phyloP scores from a whole-genome alignment of 306 rosid species.

The Arachis stenosperma region DNA sequence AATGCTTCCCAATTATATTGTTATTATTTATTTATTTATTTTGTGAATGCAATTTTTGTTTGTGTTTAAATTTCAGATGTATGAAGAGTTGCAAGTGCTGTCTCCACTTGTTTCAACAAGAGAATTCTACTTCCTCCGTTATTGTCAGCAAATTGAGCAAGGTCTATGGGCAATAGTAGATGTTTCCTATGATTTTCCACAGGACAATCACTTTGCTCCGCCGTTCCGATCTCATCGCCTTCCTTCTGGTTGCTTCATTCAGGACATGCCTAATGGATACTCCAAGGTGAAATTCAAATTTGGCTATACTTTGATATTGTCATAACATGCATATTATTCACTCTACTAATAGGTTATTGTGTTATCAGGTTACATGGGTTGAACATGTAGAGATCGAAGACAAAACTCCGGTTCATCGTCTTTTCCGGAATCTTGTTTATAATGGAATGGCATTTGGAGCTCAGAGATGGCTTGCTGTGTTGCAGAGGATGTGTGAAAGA shows the following conservation, averaged over 20 bases:
- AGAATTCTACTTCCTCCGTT: constrained; percentile 80
- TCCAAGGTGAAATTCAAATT: constrained; percentile 58
- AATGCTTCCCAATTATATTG: constrained; percentile 3
- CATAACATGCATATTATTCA: constrained; percentile 12
- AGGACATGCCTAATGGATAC: constrained; percentile 96
- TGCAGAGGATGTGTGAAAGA: constrained; percentile 87
- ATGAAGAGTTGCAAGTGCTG: constrained; percentile 79
- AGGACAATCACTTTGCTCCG: constrained; percentile 66
- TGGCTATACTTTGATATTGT: background rate
- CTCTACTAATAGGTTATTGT: background rate
- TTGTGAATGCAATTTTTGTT: background rate
- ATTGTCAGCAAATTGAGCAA: constrained; percentile 85
- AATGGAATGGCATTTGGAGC: constrained; percentile 88
- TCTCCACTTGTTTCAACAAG: constrained; percentile 85
- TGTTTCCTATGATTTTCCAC: constrained; percentile 76
- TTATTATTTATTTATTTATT: background rate
- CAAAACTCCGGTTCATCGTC: constrained; percentile 68
- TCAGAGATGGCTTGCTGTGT: constrained; percentile 76
- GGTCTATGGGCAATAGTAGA: constrained; percentile 85
- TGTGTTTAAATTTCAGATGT: constrained; percentile 55
- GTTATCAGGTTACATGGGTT: constrained; percentile 79
- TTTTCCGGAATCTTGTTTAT: constrained; percentile 66
- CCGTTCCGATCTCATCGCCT: constrained; percentile 67
- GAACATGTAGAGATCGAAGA: constrained; percentile 95
- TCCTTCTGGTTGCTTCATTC: constrained; percentile 92